Conservation (phyloP, 345 rosid species). For the Syzygium aromaticum region DNA sequence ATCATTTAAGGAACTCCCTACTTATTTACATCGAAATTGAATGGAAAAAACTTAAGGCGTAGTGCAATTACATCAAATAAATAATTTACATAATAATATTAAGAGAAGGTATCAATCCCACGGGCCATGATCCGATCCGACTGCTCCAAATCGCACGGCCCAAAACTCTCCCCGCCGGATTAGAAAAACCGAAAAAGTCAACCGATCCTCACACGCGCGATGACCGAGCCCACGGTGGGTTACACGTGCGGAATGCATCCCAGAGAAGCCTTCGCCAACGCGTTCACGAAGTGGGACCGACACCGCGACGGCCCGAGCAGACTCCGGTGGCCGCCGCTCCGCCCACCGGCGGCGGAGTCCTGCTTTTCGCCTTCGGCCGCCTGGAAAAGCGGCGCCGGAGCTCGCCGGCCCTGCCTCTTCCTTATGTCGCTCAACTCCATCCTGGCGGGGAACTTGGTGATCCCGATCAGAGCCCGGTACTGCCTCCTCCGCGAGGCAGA, state of each 20-base stretch:
- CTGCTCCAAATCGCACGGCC: not conserved
- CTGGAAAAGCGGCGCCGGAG: conserved; percentile 20
- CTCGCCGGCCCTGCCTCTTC: conserved; percentile 27
- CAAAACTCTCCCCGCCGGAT: not conserved
- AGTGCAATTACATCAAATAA: not conserved
- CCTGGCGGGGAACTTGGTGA: conserved; percentile 19
- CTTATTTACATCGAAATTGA: not conserved
- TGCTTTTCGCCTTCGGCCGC: not conserved
- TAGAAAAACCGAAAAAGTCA: not conserved
- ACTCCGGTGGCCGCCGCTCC: not conserved
- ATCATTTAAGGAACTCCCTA: not conserved
- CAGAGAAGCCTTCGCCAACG: conserved; percentile 11
- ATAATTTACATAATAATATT: not conserved
- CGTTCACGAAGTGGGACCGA: conserved; percentile 1
- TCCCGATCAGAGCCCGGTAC: conserved; percentile 17
- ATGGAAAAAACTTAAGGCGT: not conserved
- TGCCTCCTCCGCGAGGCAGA: not conserved
- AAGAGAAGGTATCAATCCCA: not conserved
- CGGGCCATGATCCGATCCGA: not conserved
- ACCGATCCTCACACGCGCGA: not conserved
- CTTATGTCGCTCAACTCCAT: conserved; percentile 34
- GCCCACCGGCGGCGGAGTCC: not conserved
- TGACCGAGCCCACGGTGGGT: not conserved
- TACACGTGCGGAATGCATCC: conserved; percentile 10
- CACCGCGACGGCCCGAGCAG: conserved; percentile 5